Base-by-base conservation (phyloP, 192 early-diverging fungal genomes). In the Backusella luteola region DNA sequence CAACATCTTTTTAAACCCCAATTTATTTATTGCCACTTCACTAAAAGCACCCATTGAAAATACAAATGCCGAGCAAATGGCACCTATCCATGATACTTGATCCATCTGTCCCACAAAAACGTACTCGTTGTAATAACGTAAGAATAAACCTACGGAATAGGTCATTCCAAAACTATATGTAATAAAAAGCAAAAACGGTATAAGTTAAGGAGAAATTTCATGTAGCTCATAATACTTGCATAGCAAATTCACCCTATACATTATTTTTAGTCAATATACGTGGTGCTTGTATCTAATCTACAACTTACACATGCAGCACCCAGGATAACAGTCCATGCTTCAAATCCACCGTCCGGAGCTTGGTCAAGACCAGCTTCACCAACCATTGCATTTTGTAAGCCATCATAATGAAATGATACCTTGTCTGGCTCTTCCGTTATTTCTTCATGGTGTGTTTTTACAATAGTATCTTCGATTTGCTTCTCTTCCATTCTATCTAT, bases 1-100 rank as follows among this genome's bases (percentile, higher is more conserved):
- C 5, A 82, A 73, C 53, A 88, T 86, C 56, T 76, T 53, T 9
- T 83, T 76, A 71, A 85, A 88, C 3, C 90, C 90, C 68, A 88
- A 83, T 35, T 41, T 67, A 32, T 88, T 85, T 4, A 69, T 69
- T 6, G 63, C 77, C 34, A 53, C n/a, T 29, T 74, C 67, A 49
- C 68, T 79, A 26, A 79, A 69, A 3, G 85, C 82, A 11, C 85
- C 85, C 0, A 79, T 73, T 52, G 84, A 73, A 42, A 86, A 86
- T 72, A 84, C 80, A 35, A 83, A 75, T 6, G 79, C 80, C 5
- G 81, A 78, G 26, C 82, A 79, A 46, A 86, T 86, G 46, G 80
- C 79, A 15, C 85, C 85, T 36, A 86, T 80, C 85, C 85, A 86
- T 8, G 85, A 84, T 4, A 86, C 52, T 36, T 78, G 44, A 5